These are phyloP conservation scores for Plantago coronopus DNA, from an alignment of 305 asterid genomes.

Conservation along the genomic window DNA sequence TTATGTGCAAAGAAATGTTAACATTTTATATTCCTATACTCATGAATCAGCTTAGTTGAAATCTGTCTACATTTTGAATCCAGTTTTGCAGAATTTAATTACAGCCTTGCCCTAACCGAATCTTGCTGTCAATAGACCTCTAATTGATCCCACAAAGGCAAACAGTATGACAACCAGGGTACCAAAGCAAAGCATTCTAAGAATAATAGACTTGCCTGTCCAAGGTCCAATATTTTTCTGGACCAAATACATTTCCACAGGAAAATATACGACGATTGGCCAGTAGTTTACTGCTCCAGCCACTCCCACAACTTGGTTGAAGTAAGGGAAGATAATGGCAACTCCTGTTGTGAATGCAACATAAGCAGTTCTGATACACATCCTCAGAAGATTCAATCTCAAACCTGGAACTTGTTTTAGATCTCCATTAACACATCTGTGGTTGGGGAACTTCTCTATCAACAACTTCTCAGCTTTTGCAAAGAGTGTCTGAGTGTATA, in stretches of 20 bases:
- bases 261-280: conserved; percentile 69
- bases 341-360: conserved; percentile 49
- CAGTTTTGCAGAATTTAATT: no score
- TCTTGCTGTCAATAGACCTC: conserved; percentile 51
- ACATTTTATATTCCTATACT: no score
- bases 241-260: conserved; percentile 65
- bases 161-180: conserved; percentile 40
- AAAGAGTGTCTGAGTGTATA: conserved; percentile 56
- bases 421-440: conserved; percentile 27
- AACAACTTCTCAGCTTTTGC: conserved; percentile 51
- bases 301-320: conserved; percentile 63
- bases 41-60: no score
- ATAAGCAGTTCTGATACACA: conserved; percentile 48
- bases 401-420: conserved; percentile 35
- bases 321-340: conserved; percentile 57
- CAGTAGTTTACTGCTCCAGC: conserved; percentile 70
- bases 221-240: conserved; percentile 43
- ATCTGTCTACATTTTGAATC: no score
- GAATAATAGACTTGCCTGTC: conserved; percentile 39
- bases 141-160: conserved; percentile 64
- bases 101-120: conserved; percentile 10
- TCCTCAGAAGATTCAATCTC: conserved; percentile 39
- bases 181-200: conserved; percentile 35
- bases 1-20: no score
- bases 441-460: conserved; percentile 36